Evolutionary conservation across 495 filamentous ascomycete species (phyloP).

Genomic region (Penicillium cataractarum): DNA sequence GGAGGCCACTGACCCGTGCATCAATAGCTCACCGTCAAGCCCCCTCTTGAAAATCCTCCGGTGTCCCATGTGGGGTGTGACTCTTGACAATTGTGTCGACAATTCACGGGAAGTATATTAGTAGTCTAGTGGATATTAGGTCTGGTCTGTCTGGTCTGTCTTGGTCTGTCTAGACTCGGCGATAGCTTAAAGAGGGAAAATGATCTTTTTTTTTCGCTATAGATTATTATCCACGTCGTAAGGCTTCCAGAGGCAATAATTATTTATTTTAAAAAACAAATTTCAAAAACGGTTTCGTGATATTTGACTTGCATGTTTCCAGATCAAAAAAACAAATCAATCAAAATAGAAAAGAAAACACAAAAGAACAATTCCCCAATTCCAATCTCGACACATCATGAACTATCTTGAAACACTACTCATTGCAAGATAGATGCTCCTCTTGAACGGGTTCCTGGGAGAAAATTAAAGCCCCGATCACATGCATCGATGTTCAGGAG

Average conservation of each 20-base stretch:
- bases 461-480: conserved; percentile 9
- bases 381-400: conserved; percentile 22
- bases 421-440: conserved; percentile 13
- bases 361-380: background rate
- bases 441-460: background rate
- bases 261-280: background rate
- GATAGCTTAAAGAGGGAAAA: background rate
- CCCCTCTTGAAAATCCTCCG: conserved; percentile 17
- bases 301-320: conserved; percentile 22
- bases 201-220: background rate
- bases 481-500: conserved; percentile 32
- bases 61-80: conserved; percentile 12
- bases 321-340: conserved; percentile 12
- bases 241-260: background rate
- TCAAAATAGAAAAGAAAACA: too few relatives aligned
- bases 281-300: background rate
- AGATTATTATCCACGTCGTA: background rate
- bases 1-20: conserved; percentile 10
- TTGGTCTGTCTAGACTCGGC: background rate
- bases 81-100: conserved; percentile 18
- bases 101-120: too few relatives aligned
- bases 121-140: too few relatives aligned
- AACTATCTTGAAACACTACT: conserved; percentile 29
- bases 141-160: background rate
- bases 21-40: conserved; percentile 8